Conservation (phyloP, 257 asterid species). For the Coffea canephora region DNA sequence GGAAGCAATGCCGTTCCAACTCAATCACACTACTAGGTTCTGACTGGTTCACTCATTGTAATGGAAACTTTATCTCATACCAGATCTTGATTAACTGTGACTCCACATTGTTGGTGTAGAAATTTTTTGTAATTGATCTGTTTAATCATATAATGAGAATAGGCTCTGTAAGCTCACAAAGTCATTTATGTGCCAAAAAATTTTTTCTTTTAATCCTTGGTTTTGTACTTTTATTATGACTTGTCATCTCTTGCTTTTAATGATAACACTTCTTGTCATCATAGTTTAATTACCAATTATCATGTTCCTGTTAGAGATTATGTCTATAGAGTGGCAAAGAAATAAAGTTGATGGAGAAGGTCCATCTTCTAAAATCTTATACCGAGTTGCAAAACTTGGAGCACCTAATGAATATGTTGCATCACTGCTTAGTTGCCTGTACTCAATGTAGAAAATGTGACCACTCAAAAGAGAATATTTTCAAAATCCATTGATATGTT, state of each 20-base stretch:
- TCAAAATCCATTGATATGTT: not conserved
- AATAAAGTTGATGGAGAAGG: not conserved
- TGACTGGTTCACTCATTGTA: too few species aligned
- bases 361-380: not conserved
- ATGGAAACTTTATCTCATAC: too few species aligned
- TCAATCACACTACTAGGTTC: too few species aligned
- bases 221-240: not conserved
- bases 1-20: too few species aligned
- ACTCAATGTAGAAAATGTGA: not conserved
- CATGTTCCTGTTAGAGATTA: not conserved
- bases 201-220: not conserved
- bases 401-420: not conserved
- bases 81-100: too few species aligned
- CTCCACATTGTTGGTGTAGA: too few species aligned
- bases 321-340: not conserved
- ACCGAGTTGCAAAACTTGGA: not conserved
- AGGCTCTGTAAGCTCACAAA: too few species aligned
- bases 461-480: not conserved
- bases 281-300: not conserved
- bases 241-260: too few species aligned
- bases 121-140: too few species aligned
- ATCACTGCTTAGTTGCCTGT: not conserved
- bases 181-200: not conserved
- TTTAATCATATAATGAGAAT: too few species aligned
- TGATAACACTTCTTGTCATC: not conserved